Conservation (phyloP, 768 basidiomycete genomes). For the Sporobolomyces roseus region DNA sequence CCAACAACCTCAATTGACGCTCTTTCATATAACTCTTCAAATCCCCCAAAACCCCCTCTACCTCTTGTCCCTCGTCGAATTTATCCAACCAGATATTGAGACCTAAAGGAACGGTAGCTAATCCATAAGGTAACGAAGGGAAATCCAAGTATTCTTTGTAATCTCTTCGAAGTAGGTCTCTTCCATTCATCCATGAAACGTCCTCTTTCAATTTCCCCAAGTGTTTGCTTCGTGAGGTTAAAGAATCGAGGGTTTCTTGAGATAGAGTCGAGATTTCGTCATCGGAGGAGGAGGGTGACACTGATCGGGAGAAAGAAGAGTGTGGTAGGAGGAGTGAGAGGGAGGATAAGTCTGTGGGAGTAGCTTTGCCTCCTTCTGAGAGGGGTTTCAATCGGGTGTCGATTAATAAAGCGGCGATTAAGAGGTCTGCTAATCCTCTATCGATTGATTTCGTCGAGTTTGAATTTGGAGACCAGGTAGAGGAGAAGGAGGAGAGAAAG, state of each 20-base stretch:
- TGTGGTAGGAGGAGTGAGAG: slow-evolving; percentile 62
- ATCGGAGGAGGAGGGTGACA: no score
- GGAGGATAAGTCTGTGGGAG: slow-evolving; percentile 61
- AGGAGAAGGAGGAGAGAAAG: slow-evolving; percentile 35
- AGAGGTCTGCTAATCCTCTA: slow-evolving; percentile 67
- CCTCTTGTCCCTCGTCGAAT: slow-evolving; percentile 5
- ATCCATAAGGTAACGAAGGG: slow-evolving; percentile 59
- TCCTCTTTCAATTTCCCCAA: slow-evolving; percentile 59
- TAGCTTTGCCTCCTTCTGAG: slow-evolving; percentile 65
- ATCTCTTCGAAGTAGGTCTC: slow-evolving; percentile 84
- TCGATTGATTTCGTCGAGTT: slow-evolving; percentile 50
- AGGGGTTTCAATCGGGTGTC: slow-evolving; percentile 77
- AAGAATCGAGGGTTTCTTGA: no score
- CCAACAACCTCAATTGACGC: slow-evolving; percentile 63
- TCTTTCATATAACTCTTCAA: slow-evolving; percentile 63
- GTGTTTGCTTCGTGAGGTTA: slow-evolving; percentile 47
- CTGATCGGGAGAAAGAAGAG: no score
- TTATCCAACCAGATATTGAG: slow-evolving; percentile 56
- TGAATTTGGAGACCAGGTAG: background rate
- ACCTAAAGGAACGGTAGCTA: slow-evolving; percentile 74
- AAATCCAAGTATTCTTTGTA: slow-evolving; percentile 94
- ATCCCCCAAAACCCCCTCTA: slow-evolving; percentile 50
- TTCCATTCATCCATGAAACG: slow-evolving; percentile 63
- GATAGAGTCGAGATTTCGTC: no score
- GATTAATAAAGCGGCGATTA: slow-evolving; percentile 74